Conservation (phyloP, 2,329 filamentous ascomycete species). For the Exophiala spinifera region DNA sequence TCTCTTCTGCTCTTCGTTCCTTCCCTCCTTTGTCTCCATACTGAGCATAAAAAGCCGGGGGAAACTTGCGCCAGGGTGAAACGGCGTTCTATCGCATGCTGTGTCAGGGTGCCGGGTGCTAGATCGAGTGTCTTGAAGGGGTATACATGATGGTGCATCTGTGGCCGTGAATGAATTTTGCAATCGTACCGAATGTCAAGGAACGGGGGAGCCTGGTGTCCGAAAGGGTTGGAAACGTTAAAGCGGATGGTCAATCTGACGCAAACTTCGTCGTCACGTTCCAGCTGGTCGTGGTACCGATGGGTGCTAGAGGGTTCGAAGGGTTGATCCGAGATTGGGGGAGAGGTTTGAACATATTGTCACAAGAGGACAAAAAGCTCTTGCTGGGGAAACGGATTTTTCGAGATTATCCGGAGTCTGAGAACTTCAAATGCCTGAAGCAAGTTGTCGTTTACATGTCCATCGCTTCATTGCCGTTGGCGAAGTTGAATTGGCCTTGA, state of each 20-base stretch:
- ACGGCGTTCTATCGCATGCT: constrained; percentile 26
- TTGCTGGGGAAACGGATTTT: not conserved
- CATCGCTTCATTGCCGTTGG: constrained; percentile 68
- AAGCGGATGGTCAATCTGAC: no score
- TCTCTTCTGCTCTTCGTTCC: constrained; percentile 4
- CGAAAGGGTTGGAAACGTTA: constrained; percentile 6
- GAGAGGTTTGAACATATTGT: not conserved
- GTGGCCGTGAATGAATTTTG: constrained; percentile 34
- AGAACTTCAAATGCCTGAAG: not conserved
- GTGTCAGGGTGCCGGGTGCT: constrained; percentile 18
- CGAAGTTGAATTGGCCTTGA: constrained; percentile 90
- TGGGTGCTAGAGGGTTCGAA: not conserved
- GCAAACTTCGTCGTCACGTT: no score
- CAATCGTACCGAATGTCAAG: constrained; percentile 30
- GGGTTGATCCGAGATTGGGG: no score
- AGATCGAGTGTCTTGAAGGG: constrained; percentile 19
- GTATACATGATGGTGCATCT: constrained; percentile 32
- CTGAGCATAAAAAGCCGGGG: constrained; percentile 3
- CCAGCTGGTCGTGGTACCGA: not conserved
- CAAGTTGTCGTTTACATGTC: constrained; percentile 57
- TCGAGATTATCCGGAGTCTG: not conserved
- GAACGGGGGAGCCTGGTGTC: constrained; percentile 33
- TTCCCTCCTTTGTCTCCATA: constrained; percentile 7
- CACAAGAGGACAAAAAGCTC: not conserved
- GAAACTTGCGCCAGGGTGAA: constrained; percentile 16